Percentiles rank a stretch among this genome's conserved stretches.
Conservation (phyloP, 495 filamentous ascomycete genomes). For the Penicillium cinerascens region DNA sequence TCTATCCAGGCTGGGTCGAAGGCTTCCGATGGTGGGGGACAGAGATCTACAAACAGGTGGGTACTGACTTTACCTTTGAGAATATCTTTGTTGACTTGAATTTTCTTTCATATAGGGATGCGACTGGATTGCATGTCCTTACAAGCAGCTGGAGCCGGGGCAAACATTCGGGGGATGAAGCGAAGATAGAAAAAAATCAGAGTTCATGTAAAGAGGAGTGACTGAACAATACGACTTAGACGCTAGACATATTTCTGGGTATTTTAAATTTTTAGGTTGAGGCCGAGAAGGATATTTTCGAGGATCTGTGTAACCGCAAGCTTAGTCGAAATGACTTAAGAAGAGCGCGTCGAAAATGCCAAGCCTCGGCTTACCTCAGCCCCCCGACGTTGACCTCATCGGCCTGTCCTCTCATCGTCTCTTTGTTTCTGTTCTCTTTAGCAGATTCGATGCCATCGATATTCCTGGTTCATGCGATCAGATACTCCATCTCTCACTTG, state of each 20-base stretch:
- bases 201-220: neutral
- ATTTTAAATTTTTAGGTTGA: too few species aligned
- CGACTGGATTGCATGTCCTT: conserved; percentile 30
- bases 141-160: conserved; percentile 21
- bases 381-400: neutral
- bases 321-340: neutral
- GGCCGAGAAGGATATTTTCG: too few species aligned
- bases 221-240: neutral
- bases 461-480: neutral
- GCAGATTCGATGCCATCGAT: neutral
- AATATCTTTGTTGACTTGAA: neutral
- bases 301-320: neutral
- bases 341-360: neutral
- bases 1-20: conserved; percentile 27
- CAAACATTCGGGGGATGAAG: conserved; percentile 23
- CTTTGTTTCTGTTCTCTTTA: neutral
- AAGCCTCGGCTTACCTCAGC: conserved; percentile 5
- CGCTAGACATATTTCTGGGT: neutral
- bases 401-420: neutral
- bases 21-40: conserved; percentile 31
- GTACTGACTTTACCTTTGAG: neutral
- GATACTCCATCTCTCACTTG: neutral
- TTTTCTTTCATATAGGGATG: conserved; percentile 11
- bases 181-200: neutral
- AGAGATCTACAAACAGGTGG: conserved; percentile 29